Evolutionary conservation across 371 early-diverging fungal species (phyloP), one percentile per base, ranked within the genome.

Genomic region (Dichotomocladium elegans): DNA sequence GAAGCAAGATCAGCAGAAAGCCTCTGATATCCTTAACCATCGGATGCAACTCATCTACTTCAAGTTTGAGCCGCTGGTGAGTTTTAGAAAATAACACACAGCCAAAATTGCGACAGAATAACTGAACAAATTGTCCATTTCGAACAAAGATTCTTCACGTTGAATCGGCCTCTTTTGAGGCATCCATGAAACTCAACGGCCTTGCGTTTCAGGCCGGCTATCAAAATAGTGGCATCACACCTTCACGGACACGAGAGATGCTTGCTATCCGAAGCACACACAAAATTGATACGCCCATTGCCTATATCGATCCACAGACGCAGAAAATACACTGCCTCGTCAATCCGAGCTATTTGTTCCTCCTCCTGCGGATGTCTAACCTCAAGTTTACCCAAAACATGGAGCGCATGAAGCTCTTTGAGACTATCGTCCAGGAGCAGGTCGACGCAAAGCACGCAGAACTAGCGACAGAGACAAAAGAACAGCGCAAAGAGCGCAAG

Each of bases 1-100:
- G n/a, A n/a, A n/a, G n/a, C n/a, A n/a, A n/a, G n/a, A n/a, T n/a
- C n/a, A n/a, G n/a, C n/a, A n/a, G n/a, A n/a, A n/a, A n/a, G n/a
- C n/a, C n/a, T n/a, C n/a, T n/a, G n/a, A n/a, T n/a, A n/a, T n/a
- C n/a, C n/a, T n/a, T n/a, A n/a, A n/a, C n/a, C n/a, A n/a, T n/a
- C n/a, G n/a, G n/a, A n/a, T 61, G 21, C 68, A 74, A 24, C 24
- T 76, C 31, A 65, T 82, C 12, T 81, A 75, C 44, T 85, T 81
- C 55, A 83, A 85, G 46, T 83, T 85, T 55, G 83, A 85, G 44
- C 83, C 85, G 3, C 67, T 85, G 76, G 85, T 84, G 72, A 57
- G 46, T 28, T 12, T 12, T 25, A 29, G 15, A 5, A 3, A 41
- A 12, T 35, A 21, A 12, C 14, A n/a, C n/a, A n/a, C n/a, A n/a